Evolutionary conservation across 176 grass and related monocot species (phyloP).

Genomic region (Olyra latifolia): DNA sequence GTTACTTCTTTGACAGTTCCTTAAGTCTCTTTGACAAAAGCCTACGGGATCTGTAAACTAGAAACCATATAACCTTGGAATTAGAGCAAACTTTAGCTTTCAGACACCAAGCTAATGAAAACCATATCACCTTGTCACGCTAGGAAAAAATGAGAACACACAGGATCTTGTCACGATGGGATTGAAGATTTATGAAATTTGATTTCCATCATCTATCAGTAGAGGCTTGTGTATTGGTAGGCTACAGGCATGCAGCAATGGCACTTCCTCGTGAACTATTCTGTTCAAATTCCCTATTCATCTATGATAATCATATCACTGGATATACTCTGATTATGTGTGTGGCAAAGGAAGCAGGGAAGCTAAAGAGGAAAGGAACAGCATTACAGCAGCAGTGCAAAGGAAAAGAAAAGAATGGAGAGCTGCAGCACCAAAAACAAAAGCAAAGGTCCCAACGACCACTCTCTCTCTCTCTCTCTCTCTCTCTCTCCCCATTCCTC

Average conservation of each 20-base stretch:
- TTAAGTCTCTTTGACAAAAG: constrained; percentile 10
- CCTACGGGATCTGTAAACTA: background rate
- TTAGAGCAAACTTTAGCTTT: constrained; percentile 12
- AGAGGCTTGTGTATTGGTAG: constrained; percentile 8
- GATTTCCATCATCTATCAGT: background rate
- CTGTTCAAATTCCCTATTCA: background rate
- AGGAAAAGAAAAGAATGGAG: constrained; percentile 49
- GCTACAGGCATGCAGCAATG: background rate
- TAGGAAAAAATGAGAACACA: constrained; percentile 13
- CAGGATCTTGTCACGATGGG: background rate
- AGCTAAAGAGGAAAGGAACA: constrained; percentile 44
- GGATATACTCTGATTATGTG: constrained; percentile 7
- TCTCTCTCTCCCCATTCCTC: background rate
- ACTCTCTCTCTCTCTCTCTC: constrained; percentile 1
- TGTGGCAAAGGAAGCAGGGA: constrained; percentile 14
- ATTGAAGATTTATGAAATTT: background rate
- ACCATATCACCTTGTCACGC: background rate
- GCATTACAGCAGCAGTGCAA: constrained; percentile 19
- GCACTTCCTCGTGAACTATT: background rate
- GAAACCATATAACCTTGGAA: background rate
- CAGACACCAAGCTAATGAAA: constrained; percentile 1
- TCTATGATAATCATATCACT: background rate
- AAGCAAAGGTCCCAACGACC: constrained; percentile 49
- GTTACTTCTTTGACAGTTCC: background rate
- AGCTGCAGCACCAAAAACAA: constrained; percentile 43